Base-by-base conservation (phyloP, 805 yeast species). In the Candida maesae region DNA sequence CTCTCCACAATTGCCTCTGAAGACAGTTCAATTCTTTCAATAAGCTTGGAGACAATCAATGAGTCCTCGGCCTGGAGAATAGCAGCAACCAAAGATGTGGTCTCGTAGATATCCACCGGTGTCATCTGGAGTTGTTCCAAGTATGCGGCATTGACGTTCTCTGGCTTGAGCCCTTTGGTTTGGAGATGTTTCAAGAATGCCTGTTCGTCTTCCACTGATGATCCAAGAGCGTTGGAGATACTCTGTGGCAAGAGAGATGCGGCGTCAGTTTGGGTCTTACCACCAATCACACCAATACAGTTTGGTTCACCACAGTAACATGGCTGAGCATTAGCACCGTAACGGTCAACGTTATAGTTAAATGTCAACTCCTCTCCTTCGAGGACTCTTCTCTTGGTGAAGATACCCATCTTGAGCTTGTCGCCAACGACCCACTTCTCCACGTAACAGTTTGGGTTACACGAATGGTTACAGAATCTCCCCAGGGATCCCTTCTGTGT, bases 371-470 rank as follows among this genome's bases (percentile, higher is more conserved):
- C 99, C 62, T 93, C 98, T 40, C 96, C 96, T 44, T 63, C 61
- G 7, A 49, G 33, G 38, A 91, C 87, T 20, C 70, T 63, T 48
- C 95, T 70, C 51, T 84, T 84, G 37, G 97, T 86, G 60, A 91
- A 93, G 18, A 91, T 84, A 21, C 98, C 99, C 98, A 93, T 93
- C 50, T 88, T 74, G 42, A 88, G 70, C 59, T 87, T 84, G 45
- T 84, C 86, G 21, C 89, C 89, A 12, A 91, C 98, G 14, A 90
- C 93, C 99, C 99, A 91, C 67, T 91, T 91, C 62, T 91, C 96
- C 32, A 91, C 96, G 54, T 77, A 87, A 17, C 95, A 91, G 61
- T 93, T 93, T 11, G 99, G 99, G 55, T 78, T 81, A 63, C 99
- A 91, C 16, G 96, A 87, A 64, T 91, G 99, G 63, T 91, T 91